Percentiles rank a stretch among this genome's conserved stretches.
phyloP scores from a whole-genome alignment of 2,329 filamentous ascomycete species.

The Cercospora brassicicola region DNA sequence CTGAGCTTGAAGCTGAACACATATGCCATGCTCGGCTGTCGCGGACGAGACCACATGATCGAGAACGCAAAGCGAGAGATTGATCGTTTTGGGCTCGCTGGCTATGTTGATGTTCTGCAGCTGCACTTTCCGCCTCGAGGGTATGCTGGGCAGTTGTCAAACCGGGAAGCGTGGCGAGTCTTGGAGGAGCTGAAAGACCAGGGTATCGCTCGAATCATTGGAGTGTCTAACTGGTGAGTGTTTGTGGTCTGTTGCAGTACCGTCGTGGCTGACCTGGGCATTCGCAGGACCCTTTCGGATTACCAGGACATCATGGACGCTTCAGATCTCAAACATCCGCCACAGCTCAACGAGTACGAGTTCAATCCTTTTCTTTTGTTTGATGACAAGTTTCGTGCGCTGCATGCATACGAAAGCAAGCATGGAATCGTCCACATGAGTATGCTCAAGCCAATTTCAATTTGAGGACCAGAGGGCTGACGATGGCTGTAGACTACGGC shows the following conservation, averaged over 20 bases:
- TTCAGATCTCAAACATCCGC: neutral
- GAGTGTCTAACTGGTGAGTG: neutral
- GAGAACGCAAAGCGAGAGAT: neutral
- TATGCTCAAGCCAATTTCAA: neutral
- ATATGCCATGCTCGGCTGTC: neutral
- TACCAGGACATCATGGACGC: neutral
- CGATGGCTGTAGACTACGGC: neutral
- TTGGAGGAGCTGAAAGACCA: neutral
- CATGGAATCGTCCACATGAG: neutral
- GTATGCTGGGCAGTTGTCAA: neutral
- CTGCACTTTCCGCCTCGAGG: neutral
- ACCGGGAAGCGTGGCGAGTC: neutral
- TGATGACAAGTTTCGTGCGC: neutral
- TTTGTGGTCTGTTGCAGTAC: neutral
- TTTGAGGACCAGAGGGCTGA: neutral
- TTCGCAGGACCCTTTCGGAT: neutral
- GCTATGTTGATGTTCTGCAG: neutral
- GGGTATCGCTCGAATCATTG: neutral
- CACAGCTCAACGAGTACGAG: neutral
- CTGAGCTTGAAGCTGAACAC: neutral
- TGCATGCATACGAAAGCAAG: neutral
- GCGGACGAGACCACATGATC: neutral
- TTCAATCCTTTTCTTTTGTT: neutral
- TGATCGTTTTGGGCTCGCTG: neutral
- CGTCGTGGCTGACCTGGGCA: neutral